Conservation (phyloP, 139 green algal species). For the Penium margaritaceum region DNA sequence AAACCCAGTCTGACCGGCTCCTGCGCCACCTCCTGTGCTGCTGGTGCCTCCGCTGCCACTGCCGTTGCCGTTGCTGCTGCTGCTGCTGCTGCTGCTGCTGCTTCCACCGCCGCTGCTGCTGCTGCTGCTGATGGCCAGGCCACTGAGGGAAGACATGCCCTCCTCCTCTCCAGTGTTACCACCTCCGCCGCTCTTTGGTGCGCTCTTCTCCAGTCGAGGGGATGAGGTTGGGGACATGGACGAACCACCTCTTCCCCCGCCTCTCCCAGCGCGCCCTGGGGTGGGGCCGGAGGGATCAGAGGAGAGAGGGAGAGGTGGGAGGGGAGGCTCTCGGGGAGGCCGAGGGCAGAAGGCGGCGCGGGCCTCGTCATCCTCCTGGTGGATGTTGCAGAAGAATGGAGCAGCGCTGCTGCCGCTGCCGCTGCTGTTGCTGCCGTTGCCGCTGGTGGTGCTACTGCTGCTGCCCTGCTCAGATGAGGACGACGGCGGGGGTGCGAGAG, state of each 20-base stretch:
- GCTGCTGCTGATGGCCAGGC: too few species aligned
- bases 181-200: too few species aligned
- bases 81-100: too few species aligned
- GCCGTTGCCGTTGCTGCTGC: too few species aligned
- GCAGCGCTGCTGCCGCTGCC: background rate
- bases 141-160: too few species aligned
- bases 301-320: background rate
- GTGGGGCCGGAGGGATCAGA: background rate
- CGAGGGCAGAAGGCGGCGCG: background rate
- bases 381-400: background rate
- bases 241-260: too few species aligned
- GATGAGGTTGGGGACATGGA: too few species aligned
- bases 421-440: too few species aligned
- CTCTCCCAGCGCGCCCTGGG: background rate
- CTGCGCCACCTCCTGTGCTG: background rate
- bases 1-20: background rate
- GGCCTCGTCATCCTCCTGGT: slow-evolving; percentile 5
- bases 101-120: too few species aligned
- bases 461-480: background rate
- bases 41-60: background rate
- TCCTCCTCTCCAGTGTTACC: too few species aligned
- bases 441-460: too few species aligned
- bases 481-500: background rate
- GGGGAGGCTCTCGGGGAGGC: background rate
- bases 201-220: too few species aligned